Evolutionary conservation across 116 monocot species (phyloP).

Genomic region (Trichopus zeylanicus): DNA sequence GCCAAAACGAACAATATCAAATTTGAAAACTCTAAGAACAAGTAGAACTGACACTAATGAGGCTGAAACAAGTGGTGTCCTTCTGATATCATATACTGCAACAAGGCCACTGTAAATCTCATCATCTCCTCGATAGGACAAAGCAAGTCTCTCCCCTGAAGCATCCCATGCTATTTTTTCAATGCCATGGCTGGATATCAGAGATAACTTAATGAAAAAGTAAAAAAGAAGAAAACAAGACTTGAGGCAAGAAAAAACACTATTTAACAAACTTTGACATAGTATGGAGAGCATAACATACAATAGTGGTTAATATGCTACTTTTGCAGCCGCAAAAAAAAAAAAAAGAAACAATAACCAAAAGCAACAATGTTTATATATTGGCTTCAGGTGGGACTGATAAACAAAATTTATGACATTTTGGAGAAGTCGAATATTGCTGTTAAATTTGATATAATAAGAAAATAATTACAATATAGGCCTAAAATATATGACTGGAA

Average conservation of each 20-base stretch:
- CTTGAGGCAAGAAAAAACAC: too few species aligned
- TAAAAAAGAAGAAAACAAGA: too few species aligned
- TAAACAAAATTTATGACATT: too few species aligned
- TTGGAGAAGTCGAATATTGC: too few species aligned
- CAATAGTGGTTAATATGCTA: too few species aligned
- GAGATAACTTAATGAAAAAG: neutral
- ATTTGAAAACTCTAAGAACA: neutral
- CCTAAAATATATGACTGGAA: neutral
- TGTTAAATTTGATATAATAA: neutral
- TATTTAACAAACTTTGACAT: too few species aligned
- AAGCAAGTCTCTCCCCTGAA: slow-evolving; percentile 76
- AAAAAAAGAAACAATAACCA: too few species aligned
- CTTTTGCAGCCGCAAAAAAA: too few species aligned
- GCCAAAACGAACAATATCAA: neutral
- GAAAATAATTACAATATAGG: neutral
- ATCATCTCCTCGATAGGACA: slow-evolving; percentile 70
- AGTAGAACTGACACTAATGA: slow-evolving; percentile 70
- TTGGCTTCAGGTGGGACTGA: too few species aligned
- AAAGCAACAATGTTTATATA: too few species aligned
- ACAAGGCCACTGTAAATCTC: slow-evolving; percentile 70
- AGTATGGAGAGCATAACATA: too few species aligned
- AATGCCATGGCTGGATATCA: slow-evolving; percentile 47
- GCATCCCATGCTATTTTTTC: slow-evolving; percentile 91
- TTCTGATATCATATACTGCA: slow-evolving; percentile 78
- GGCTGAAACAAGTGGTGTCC: slow-evolving; percentile 65